A percentile compares a stretch with the other conserved stretches of the same genome.
phyloP scores from a whole-genome alignment of 768 basidiomycete species.

The Aureoboletus auriporus region DNA sequence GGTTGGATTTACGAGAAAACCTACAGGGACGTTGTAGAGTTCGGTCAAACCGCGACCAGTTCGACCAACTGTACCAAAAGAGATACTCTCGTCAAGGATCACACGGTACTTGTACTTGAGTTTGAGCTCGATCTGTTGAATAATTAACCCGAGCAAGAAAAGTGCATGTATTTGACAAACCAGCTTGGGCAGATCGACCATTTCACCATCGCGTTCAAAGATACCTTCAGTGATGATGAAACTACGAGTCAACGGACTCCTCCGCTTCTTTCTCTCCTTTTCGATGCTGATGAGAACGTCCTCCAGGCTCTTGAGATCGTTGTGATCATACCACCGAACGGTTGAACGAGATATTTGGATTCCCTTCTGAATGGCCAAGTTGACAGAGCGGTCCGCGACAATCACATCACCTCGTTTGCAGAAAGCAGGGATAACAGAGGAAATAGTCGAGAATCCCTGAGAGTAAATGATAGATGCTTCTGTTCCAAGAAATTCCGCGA shows the following conservation, averaged over 20 bases:
- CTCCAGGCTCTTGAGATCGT: conserved; percentile 88
- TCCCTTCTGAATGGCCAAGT: conserved; percentile 94
- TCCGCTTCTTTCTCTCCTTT: conserved; percentile 85
- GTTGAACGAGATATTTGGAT: conserved; percentile 90
- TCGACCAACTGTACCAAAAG: conserved; percentile 88
- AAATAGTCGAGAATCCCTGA: conserved; percentile 87
- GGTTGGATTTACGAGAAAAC: conserved; percentile 22
- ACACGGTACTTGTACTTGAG: conserved; percentile 93
- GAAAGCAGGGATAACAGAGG: conserved; percentile 95
- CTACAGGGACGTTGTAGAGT: conserved; percentile 86
- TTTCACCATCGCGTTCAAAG: conserved; percentile 90
- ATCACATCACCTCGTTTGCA: conserved; percentile 97
- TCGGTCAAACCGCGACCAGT: conserved; percentile 96
- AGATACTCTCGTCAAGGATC: conserved; percentile 90
- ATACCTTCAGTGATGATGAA: conserved; percentile 98
- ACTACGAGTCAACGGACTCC: conserved; percentile 75
- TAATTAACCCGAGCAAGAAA: neutral
- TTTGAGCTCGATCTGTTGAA: conserved; percentile 85
- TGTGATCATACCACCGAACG: conserved; percentile 95
- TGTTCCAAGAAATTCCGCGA: conserved; percentile 87
- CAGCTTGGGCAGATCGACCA: conserved; percentile 88
- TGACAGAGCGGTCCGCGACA: conserved; percentile 96
- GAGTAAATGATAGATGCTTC: conserved; percentile 91
- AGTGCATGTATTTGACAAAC: conserved; percentile 41
- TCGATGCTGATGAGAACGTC: conserved; percentile 79